Conservation (phyloP, 78 protist genomes). For the Polysphondylium violaceum region DNA sequence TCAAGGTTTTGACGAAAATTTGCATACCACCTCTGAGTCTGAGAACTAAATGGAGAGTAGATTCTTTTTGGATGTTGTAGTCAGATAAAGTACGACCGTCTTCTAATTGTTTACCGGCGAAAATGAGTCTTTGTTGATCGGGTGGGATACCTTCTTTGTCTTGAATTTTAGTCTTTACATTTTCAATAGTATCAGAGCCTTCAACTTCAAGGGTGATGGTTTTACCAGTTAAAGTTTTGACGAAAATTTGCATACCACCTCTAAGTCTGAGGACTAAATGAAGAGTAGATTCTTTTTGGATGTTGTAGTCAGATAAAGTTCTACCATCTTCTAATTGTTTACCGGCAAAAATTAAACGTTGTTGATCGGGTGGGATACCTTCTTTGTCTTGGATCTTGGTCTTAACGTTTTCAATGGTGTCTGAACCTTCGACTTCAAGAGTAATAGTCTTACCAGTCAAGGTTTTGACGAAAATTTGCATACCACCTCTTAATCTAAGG, state of each 20-base stretch:
- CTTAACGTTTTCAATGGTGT: conserved; percentile 98
- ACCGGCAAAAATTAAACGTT: conserved; percentile 98
- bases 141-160: conserved; percentile 99
- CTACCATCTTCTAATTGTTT: conserved; percentile 99
- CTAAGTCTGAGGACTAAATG: conserved; percentile 93
- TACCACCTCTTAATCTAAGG: conserved; percentile 88
- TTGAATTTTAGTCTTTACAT: conserved; percentile 97
- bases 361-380: conserved; percentile 99
- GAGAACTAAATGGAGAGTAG: conserved; percentile 93
- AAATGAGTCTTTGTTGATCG: conserved; percentile 99
- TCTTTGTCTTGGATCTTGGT: conserved; percentile 99
- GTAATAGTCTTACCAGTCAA: conserved; percentile 99
- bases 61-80: no score
- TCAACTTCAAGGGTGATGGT: conserved; percentile 99
- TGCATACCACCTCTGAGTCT: conserved; percentile 79
- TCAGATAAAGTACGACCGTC: conserved; percentile 96
- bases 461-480: conserved; percentile 98
- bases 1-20: conserved; percentile 96
- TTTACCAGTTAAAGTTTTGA: conserved; percentile 98
- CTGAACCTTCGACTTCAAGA: conserved; percentile 97
- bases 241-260: conserved; percentile 96
- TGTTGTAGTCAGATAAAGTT: conserved; percentile 98
- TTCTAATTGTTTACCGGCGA: conserved; percentile 99
- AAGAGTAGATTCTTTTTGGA: conserved; percentile 98
- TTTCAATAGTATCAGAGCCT: conserved; percentile 97